Conservation (phyloP, 805 yeast genomes). For the Ogataea philodendri region DNA sequence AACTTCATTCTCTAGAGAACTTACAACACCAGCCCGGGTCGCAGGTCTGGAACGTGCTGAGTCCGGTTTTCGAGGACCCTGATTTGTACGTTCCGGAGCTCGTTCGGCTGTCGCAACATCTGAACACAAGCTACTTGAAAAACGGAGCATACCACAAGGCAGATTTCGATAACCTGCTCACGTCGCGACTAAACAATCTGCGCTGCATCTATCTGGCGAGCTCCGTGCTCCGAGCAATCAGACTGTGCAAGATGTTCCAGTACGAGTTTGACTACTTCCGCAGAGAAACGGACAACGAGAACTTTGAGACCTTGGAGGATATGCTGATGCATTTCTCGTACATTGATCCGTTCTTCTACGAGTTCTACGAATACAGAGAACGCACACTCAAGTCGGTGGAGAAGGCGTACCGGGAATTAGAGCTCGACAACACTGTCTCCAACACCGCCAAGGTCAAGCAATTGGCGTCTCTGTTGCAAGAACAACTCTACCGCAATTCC, state of each 20-base stretch:
- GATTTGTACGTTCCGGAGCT: conserved; percentile 21
- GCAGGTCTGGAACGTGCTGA: neutral
- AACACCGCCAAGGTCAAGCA: conserved; percentile 3
- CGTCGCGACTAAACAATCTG: conserved; percentile 13
- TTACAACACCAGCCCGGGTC: no score
- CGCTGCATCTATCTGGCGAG: conserved; percentile 21
- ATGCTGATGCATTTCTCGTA: conserved; percentile 16
- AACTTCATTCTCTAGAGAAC: no score
- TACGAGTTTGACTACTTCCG: conserved; percentile 1
- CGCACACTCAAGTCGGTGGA: conserved; percentile 7
- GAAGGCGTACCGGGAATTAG: conserved; percentile 6
- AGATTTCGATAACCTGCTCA: conserved; percentile 5
- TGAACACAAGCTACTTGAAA: conserved; percentile 6
- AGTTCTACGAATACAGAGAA: conserved; percentile 15
- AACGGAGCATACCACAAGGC: neutral
- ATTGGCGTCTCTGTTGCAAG: conserved; percentile 2
- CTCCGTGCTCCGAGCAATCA: conserved; percentile 19
- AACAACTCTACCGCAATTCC: conserved; percentile 10
- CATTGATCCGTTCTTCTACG: conserved; percentile 27
- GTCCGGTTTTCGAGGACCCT: conserved; percentile 1
- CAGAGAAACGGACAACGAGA: no score
- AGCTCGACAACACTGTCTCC: conserved; percentile 5
- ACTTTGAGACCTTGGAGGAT: conserved; percentile 16
- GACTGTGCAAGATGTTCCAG: conserved; percentile 10
- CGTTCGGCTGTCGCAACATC: conserved; percentile 20